Conservation (phyloP, 2,329 filamentous ascomycete species). For the Alternaria rosae region DNA sequence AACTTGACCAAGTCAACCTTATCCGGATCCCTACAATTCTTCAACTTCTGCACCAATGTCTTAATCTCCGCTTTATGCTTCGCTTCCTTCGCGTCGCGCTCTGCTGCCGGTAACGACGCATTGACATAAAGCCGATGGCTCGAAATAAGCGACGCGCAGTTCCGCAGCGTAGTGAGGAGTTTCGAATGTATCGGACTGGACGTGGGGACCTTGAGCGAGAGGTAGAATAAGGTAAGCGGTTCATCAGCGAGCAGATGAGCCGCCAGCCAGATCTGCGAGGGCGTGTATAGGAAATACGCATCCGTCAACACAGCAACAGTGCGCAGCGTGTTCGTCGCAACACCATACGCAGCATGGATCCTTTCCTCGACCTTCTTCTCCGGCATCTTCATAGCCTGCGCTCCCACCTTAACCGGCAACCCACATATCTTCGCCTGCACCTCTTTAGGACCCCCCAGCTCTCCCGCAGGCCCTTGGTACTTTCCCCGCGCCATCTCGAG, state of each 20-base stretch:
- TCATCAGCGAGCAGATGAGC: constrained; percentile 78
- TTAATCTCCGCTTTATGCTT: constrained; percentile 61
- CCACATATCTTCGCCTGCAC: constrained; percentile 39
- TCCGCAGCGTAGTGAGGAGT: constrained; percentile 48
- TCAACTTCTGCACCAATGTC: constrained; percentile 70
- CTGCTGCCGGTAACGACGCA: constrained; percentile 22
- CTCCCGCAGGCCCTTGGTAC: constrained; percentile 46
- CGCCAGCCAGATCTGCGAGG: constrained; percentile 90
- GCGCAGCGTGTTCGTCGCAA: constrained; percentile 63
- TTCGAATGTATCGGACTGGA: constrained; percentile 38
- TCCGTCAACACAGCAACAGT: constrained; percentile 86
- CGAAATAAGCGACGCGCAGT: constrained; percentile 52
- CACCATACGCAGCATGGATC: constrained; percentile 71
- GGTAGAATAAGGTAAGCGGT: constrained; percentile 62
- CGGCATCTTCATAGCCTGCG: constrained; percentile 19
- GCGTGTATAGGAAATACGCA: constrained; percentile 96
- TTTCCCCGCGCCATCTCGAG: constrained; percentile 70
- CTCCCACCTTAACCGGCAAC: constrained; percentile 32
- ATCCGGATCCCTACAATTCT: constrained; percentile 76
- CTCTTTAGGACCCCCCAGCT: constrained; percentile 25
- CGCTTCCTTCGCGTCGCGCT: constrained; percentile 44
- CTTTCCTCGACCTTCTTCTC: constrained; percentile 50
- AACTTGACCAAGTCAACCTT: constrained; percentile 75
- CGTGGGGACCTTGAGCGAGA: constrained; percentile 53
- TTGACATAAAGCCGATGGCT: constrained; percentile 34